phyloP scores from a whole-genome alignment of 2,329 filamentous ascomycete genomes.

The Xylariaceae sp. region DNA sequence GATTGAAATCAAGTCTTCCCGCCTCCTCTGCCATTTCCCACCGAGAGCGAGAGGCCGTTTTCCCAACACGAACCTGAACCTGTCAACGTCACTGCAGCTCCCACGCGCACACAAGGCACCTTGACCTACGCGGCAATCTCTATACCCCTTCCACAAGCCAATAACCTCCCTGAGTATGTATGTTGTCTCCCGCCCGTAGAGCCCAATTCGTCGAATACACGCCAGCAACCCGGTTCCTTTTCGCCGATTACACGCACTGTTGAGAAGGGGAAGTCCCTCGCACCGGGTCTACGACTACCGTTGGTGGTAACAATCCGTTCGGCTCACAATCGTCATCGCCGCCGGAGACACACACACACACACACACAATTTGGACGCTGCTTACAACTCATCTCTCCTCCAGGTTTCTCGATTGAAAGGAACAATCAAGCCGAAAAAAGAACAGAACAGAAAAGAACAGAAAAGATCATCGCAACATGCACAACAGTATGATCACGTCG shows the following conservation, averaged over 20 bases:
- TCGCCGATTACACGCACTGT: slow-evolving; percentile 17
- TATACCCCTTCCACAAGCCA: slow-evolving; percentile 35
- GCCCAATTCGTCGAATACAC: slow-evolving; percentile 34
- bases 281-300: slow-evolving; percentile 23
- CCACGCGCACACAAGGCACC: slow-evolving; percentile 33
- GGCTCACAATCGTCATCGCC: slow-evolving; percentile 22
- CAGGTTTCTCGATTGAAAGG: slow-evolving; percentile 20
- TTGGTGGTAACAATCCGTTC: slow-evolving; percentile 16
- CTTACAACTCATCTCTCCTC: slow-evolving; percentile 20
- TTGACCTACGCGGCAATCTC: slow-evolving; percentile 34
- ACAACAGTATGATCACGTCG: slow-evolving; percentile 43
- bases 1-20: slow-evolving; percentile 24
- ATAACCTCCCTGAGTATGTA: slow-evolving; percentile 45
- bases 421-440: slow-evolving; percentile 12
- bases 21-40: slow-evolving; percentile 29
- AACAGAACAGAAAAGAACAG: too few relatives aligned
- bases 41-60: slow-evolving; percentile 26
- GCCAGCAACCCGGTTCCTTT: slow-evolving; percentile 33
- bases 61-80: slow-evolving; percentile 24
- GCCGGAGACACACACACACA: background rate
- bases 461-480: slow-evolving; percentile 34
- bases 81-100: slow-evolving; percentile 34
- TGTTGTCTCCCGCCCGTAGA: slow-evolving; percentile 42
- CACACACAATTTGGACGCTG: slow-evolving; percentile 20
- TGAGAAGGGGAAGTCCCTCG: slow-evolving; percentile 13